Conservation (phyloP, 352 stramenopile genomes). For the Phytopythium kandeliae region DNA sequence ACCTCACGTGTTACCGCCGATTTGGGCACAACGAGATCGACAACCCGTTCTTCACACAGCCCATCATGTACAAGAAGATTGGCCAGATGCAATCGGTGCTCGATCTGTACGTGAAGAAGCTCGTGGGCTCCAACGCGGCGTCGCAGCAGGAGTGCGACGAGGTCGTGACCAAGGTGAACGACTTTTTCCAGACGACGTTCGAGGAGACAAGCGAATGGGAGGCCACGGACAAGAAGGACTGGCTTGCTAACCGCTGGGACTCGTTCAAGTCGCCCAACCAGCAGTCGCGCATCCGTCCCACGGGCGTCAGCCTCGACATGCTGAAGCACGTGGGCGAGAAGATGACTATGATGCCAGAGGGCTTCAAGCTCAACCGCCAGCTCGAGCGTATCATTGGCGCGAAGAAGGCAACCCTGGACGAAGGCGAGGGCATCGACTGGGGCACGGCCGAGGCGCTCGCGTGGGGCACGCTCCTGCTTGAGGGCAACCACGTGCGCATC, state of each 20-base stretch:
- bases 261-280: conserved; percentile 97
- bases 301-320: conserved; percentile 90
- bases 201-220: conserved; percentile 93
- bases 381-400: conserved; percentile 92
- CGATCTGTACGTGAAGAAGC: conserved; percentile 82
- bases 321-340: conserved; percentile 89
- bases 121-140: conserved; percentile 33
- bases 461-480: conserved; percentile 92
- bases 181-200: conserved; percentile 90
- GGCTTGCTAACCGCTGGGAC: conserved; percentile 93
- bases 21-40: conserved; percentile 99
- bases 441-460: conserved; percentile 95
- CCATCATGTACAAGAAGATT: conserved; percentile 96
- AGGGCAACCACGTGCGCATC: conserved; percentile 86
- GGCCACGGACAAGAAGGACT: conserved; percentile 90
- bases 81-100: conserved; percentile 89
- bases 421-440: conserved; percentile 92
- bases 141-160: conserved; percentile 86
- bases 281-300: conserved; percentile 86
- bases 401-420: conserved; percentile 79
- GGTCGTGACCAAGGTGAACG: conserved; percentile 81
- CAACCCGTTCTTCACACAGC: conserved; percentile 98
- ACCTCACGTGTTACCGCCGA: conserved; percentile 96
- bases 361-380: conserved; percentile 91
- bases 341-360: conserved; percentile 76